Conservation (phyloP, 805 yeast species). For the Kodamaea hsintzibuensis region DNA sequence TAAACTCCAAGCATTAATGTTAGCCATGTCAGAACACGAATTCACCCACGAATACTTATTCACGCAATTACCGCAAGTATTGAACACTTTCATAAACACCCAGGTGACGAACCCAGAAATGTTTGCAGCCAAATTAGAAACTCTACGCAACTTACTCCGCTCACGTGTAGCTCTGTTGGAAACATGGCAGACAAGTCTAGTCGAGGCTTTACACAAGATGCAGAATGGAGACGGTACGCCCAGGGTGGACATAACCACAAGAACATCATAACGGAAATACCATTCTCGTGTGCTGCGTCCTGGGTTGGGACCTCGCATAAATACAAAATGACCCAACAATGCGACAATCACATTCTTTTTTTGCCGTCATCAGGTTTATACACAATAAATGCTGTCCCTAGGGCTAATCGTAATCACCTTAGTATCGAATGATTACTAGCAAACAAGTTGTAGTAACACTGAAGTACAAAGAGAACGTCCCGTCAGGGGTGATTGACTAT, state of each 20-base stretch:
- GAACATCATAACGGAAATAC: background rate
- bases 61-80: constrained; percentile 23
- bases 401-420: background rate
- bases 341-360: no score
- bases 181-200: background rate
- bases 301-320: background rate
- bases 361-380: no score
- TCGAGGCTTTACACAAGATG: constrained; percentile 3
- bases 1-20: constrained; percentile 20
- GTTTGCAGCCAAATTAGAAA: constrained; percentile 23
- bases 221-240: constrained; percentile 5
- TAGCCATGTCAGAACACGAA: constrained; percentile 19
- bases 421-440: background rate
- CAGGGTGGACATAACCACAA: background rate
- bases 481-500: background rate
- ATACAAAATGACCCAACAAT: background rate
- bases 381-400: background rate
- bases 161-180: constrained; percentile 1
- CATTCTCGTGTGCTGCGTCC: background rate
- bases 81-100: constrained; percentile 22
- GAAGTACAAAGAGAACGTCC: no score
- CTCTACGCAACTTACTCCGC: constrained; percentile 2
- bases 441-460: background rate
- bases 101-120: constrained; percentile 20
- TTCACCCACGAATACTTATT: constrained; percentile 24